Evolutionary conservation across 2,329 filamentous ascomycete species (phyloP), one percentile per base, ranked within the genome.

Genomic region (Fusarium sambucinum): DNA sequence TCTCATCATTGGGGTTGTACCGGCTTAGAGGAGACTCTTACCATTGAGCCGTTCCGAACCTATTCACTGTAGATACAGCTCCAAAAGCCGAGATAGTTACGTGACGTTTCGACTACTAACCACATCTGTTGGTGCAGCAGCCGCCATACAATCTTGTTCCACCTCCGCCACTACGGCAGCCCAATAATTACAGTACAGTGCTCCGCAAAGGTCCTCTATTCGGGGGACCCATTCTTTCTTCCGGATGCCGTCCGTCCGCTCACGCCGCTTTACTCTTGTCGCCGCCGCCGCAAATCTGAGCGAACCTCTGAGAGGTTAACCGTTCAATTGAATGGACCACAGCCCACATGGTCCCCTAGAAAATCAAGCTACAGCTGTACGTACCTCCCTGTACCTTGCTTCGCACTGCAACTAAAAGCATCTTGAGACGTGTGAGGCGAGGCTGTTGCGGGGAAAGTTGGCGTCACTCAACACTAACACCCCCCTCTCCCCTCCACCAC

Each of bases 391-490:
- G 52, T 30, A 37, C 59, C 51, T 45, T 41, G 47, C 47, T 56
- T 45, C 29, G 12, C n/a, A 30, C n/a, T 42, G 19, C 17, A 45
- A 45, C 25, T 45, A 29, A 45, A 6, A 16, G 17, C 25, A 45
- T n/a, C 12, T 45, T 41, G 27, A 48, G 48, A 55, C 41, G 62
- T 67, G 56, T 59, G 69, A 68, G 69, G 70, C 68, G 69, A 70
- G 71, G 66, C 71, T 66, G 57, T 66, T 73, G 71, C 72, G 71
- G 71, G 71, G 71, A 74, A 74, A 59, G 55, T 70, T 66, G 68
- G 60, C 65, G 68, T 69, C 71, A 72, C 69, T 62, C 42, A 57
- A 52, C 35, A 56, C 45, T 55, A 56, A 58, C 40, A 46, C 51
- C 40, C 37, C 27, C 29, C 25, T 47, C 54, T 63, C 63, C 40